These are phyloP conservation scores for Phyllostachys edulis DNA, from an alignment of 176 grass and related monocot species.

Conservation along the genomic window DNA sequence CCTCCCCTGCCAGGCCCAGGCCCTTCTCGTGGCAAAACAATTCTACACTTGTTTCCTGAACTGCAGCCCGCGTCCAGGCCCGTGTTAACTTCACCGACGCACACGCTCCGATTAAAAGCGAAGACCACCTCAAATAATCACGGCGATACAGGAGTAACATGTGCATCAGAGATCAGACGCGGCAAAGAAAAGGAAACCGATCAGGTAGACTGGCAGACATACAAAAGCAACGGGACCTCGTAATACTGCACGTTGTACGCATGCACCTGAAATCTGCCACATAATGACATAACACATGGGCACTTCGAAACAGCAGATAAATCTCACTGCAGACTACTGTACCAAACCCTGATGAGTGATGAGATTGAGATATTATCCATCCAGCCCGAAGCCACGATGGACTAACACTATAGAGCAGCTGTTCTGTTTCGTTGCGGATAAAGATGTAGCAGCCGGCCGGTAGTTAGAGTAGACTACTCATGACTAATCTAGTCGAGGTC, in stretches of 20 bases:
- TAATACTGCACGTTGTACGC: not conserved
- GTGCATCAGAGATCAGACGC: not conserved
- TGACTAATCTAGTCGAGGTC: not conserved
- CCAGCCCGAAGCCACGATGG: not conserved
- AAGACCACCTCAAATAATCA: not conserved
- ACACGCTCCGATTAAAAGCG: not conserved
- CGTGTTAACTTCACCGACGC: not conserved
- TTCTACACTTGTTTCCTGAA: not conserved
- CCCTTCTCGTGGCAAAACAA: no score
- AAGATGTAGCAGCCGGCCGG: not conserved
- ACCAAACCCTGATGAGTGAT: not conserved
- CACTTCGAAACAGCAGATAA: not conserved
- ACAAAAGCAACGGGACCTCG: not conserved
- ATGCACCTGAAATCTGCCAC: not conserved
- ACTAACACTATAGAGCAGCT: not conserved
- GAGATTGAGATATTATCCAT: not conserved
- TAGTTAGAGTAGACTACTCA: not conserved
- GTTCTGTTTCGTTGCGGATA: constrained; percentile 6
- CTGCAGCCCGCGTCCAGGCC: not conserved
- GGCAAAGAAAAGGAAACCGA: not conserved
- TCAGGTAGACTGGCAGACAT: not conserved
- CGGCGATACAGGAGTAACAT: not conserved
- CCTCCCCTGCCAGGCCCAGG: not conserved
- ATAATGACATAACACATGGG: not conserved
- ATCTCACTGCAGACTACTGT: not conserved